Conservation (phyloP, 164 flowering plant genomes). For the Buxus sempervirens region DNA sequence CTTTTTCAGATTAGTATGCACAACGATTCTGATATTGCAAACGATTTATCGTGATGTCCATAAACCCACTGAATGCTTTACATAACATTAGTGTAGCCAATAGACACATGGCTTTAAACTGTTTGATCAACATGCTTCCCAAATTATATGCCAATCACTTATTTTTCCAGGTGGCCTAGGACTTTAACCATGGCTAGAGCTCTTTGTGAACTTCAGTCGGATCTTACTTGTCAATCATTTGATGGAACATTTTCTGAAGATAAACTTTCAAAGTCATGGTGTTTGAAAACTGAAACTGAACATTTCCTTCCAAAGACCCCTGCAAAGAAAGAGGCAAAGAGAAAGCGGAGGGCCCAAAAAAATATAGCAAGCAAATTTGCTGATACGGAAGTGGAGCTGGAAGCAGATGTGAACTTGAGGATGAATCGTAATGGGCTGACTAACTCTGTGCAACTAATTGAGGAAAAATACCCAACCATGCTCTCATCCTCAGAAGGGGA, state of each 20-base stretch:
- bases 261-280: constrained; percentile 2
- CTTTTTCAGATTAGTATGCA: too few relatives aligned
- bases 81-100: too few relatives aligned
- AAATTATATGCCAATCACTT: neutral
- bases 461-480: constrained; percentile 6
- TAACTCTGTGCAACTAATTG: neutral
- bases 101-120: too few relatives aligned
- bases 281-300: constrained; percentile 10
- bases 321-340: constrained; percentile 29
- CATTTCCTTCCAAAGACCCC: constrained; percentile 41
- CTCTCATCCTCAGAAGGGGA: constrained; percentile 8
- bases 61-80: too few relatives aligned
- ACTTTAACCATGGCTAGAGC: constrained; percentile 55
- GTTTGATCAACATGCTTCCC: neutral
- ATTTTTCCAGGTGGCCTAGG: constrained; percentile 48
- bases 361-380: constrained; percentile 12
- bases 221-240: constrained; percentile 20
- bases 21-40: too few relatives aligned
- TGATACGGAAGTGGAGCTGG: constrained; percentile 8
- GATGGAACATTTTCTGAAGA: constrained; percentile 8
- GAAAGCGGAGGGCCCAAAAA: constrained; percentile 13
- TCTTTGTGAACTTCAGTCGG: constrained; percentile 50
- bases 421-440: neutral
- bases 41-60: too few relatives aligned
- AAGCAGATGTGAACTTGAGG: constrained; percentile 2